Percentiles rank a stretch among this genome's conserved stretches.
Conservation (phyloP, 345 rosid species). For the Carallia brachiata region DNA sequence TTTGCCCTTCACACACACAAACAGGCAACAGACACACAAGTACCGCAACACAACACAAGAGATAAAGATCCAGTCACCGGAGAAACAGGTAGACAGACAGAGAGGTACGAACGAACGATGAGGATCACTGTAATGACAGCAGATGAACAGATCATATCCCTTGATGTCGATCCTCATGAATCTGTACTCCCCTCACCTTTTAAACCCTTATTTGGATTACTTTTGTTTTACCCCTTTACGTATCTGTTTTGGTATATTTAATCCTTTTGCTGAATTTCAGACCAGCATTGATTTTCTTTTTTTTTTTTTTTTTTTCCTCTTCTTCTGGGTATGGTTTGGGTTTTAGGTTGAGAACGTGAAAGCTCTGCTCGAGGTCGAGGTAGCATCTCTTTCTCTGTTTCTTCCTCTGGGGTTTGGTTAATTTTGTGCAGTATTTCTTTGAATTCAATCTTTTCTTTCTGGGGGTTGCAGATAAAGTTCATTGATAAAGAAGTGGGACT, state of each 20-base stretch:
- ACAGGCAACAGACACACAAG: background rate
- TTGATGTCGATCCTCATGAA: slow-evolving; percentile 86
- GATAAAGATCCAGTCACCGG: background rate
- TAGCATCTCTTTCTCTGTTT: slow-evolving; percentile 21
- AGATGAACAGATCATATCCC: slow-evolving; percentile 73
- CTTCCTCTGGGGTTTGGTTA: background rate
- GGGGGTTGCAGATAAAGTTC: too few relatives aligned
- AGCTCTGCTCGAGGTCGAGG: slow-evolving; percentile 98
- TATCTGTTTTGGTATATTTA: background rate
- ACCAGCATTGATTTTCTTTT: slow-evolving; percentile 13
- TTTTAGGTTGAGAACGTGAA: slow-evolving; percentile 89
- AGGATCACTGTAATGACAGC: slow-evolving; percentile 90
- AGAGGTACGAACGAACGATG: slow-evolving; percentile 35
- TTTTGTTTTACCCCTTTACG: background rate
- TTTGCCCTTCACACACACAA: too few relatives aligned
- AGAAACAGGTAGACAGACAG: background rate
- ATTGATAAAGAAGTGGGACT: too few relatives aligned
- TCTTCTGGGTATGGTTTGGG: background rate
- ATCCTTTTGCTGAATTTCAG: too few relatives aligned
- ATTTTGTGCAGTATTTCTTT: background rate
- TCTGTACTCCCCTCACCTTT: slow-evolving; percentile 36
- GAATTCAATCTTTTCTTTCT: background rate
- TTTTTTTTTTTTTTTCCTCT: too few relatives aligned
- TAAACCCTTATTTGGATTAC: slow-evolving; percentile 29
- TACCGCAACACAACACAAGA: too few relatives aligned